phyloP scores from a whole-genome alignment of 177 flowering plant genomes.

The Vitis hybrid region DNA sequence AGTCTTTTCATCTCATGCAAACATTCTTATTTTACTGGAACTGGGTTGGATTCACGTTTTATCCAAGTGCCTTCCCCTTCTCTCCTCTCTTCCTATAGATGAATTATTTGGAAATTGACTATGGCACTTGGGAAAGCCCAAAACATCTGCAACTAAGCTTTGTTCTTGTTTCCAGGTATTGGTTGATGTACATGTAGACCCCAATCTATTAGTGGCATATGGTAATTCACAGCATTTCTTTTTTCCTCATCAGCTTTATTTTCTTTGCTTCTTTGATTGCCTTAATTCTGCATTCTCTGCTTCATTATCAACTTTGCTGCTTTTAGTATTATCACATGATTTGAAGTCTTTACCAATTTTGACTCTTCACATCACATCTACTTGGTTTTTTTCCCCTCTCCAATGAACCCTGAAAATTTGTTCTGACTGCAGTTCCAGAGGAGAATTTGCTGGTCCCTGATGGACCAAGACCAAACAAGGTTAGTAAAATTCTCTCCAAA shows the following conservation, averaged over 20 bases:
- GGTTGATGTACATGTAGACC: constrained; percentile 81
- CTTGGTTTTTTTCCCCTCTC: neutral
- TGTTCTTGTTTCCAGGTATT: constrained; percentile 58
- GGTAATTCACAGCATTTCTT: constrained; percentile 44
- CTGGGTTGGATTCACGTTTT: too few relatives aligned
- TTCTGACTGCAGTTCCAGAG: constrained; percentile 71
- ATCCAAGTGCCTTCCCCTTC: too few relatives aligned
- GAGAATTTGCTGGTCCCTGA: constrained; percentile 75
- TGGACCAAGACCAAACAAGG: constrained; percentile 74
- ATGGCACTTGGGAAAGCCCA: too few relatives aligned
- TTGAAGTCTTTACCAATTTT: too few relatives aligned
- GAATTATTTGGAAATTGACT: too few relatives aligned
- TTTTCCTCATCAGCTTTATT: neutral
- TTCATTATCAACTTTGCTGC: too few relatives aligned
- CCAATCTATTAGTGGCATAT: constrained; percentile 82
- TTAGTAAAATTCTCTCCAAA: constrained; percentile 28
- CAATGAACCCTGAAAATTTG: neutral
- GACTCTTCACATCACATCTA: too few relatives aligned
- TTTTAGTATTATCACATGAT: too few relatives aligned
- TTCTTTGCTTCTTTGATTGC: neutral
- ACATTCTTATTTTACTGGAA: too few relatives aligned
- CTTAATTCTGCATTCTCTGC: neutral
- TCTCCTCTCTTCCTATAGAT: too few relatives aligned
- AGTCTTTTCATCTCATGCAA: too few relatives aligned
- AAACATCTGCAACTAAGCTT: too few relatives aligned